Conservation (phyloP, 345 rosid species). For the Rhodamnia argentea region DNA sequence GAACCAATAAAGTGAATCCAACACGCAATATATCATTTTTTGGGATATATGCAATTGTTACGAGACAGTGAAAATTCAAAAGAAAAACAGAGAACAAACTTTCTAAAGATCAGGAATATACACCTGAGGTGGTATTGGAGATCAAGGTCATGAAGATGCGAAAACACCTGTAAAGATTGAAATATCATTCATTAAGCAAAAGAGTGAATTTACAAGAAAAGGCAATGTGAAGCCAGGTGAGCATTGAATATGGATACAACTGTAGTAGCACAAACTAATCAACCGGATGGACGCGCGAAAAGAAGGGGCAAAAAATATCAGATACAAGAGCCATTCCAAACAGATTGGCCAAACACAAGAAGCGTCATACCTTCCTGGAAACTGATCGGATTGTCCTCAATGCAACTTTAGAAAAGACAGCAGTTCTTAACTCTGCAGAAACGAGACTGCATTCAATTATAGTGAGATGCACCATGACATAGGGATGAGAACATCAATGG, state of each 20-base stretch:
- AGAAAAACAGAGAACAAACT: not conserved
- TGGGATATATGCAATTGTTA: not conserved
- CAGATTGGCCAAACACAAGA: not conserved
- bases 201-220: not conserved
- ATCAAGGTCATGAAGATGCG: constrained; percentile 91
- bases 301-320: not conserved
- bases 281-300: not conserved
- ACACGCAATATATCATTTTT: not conserved
- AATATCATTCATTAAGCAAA: not conserved
- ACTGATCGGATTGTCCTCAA: constrained; percentile 82
- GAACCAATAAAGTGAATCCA: not conserved
- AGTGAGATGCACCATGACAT: not conserved
- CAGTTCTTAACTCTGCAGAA: constrained; percentile 80
- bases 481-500: not conserved
- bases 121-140: constrained; percentile 92
- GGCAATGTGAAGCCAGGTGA: not conserved
- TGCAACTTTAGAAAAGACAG: constrained; percentile 92
- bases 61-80: not conserved
- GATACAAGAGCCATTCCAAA: not conserved
- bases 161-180: constrained; percentile 53
- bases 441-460: not conserved
- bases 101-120: not conserved
- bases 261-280: not conserved
- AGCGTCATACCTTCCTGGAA: constrained; percentile 66
- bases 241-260: not conserved